phyloP scores from a whole-genome alignment of 129 eudicot species.

The Escallonia rubra region DNA sequence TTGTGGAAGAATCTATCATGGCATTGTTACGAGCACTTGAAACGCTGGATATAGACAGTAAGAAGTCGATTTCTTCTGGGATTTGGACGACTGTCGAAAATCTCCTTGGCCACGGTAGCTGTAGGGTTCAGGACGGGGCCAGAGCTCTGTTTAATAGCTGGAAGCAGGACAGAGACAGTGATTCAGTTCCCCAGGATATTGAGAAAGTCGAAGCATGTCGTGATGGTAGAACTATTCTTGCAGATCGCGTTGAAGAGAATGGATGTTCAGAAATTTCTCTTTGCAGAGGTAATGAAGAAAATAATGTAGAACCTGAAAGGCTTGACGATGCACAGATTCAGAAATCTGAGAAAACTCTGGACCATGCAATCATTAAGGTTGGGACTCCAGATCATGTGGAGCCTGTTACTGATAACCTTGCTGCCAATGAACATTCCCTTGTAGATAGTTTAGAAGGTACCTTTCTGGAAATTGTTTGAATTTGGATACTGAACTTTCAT shows the following conservation, averaged over 20 bases:
- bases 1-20: constrained; percentile 41
- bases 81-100: constrained; percentile 40
- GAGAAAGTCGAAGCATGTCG: constrained; percentile 11
- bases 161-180: constrained; percentile 22
- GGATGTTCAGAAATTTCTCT: constrained; percentile 7
- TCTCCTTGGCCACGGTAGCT: constrained; percentile 37
- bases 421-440: constrained; percentile 11
- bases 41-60: constrained; percentile 39
- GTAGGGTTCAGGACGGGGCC: constrained; percentile 42
- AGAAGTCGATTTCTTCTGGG: constrained; percentile 36
- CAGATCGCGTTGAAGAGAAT: constrained; percentile 8
- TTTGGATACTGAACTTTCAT: background rate
- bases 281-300: constrained; percentile 14
- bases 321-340: constrained; percentile 13
- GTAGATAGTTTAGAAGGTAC: constrained; percentile 10
- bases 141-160: constrained; percentile 43
- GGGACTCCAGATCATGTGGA: constrained; percentile 14
- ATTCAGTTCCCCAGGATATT: constrained; percentile 21
- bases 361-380: constrained; percentile 15
- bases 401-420: constrained; percentile 1
- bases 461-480: background rate
- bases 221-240: constrained; percentile 6
- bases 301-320: constrained; percentile 17
- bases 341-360: constrained; percentile 16
- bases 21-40: constrained; percentile 52